Base-by-base conservation (phyloP, 352 stramenopile species). In the Paralagenidium karlingii region DNA sequence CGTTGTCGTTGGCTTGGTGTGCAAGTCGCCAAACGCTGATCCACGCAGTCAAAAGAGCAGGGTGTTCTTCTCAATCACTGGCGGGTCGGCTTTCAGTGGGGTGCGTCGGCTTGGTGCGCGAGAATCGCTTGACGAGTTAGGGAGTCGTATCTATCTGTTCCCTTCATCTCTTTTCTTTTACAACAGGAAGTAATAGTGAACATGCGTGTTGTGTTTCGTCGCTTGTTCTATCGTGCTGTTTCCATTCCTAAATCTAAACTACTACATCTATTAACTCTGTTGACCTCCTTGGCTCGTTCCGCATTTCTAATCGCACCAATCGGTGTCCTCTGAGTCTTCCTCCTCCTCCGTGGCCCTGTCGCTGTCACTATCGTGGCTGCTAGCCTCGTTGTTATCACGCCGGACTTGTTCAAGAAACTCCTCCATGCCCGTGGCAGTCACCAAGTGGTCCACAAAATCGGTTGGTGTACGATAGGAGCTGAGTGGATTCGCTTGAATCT, bases 381-480 rank as follows among this genome's bases (percentile, higher is more conserved):
- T 45, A 3, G 1, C 28, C 16, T 34, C 38, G 3, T 60, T 53
- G 5, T 89, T 88, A 36, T 92, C 79, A 16, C 67, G 62, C 31
- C 77, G 61, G n/a, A 92, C 79, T 52, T 92, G 79, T 6, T 30
- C 31, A 10, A 51, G 38, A 33, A 54, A 54, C 24, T 84, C 63
- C 5, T 88, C 73, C 51, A 92, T 89, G 42, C 74, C 79, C 13
- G 58, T 68, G 16, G 62, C 61, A 1, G 54, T 59, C 10, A 76
- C 70, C 2, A 92, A 56, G 27, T 92, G 76, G 38, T 92, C 62
- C 1, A 92, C 68, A 10, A 92, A 58, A 32, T 92, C 79, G 3
- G 75, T 82, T n/a, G 79, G 79, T 7, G 76, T 70, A n/a, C 76
- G 76, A 56, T 92, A 92, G 22, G 58, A 60, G 28, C 68, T 85